Conservation (phyloP, 371 early-diverging fungal species). For the Gilbertella persicaria region DNA sequence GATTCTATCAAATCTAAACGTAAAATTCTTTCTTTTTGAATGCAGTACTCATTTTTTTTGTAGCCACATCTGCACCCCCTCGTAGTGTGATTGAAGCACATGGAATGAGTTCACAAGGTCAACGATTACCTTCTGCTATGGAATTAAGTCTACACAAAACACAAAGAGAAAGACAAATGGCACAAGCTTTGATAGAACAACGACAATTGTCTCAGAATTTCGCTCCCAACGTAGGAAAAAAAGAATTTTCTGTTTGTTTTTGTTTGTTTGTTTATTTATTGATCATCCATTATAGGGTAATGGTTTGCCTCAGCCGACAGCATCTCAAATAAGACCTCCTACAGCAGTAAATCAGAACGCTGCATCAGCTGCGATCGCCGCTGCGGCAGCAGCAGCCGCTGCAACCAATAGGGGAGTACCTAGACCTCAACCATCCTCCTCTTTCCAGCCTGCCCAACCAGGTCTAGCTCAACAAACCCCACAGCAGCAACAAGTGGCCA, state of each 20-base stretch:
- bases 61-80: constrained; percentile 26
- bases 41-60: not conserved
- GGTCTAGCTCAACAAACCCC: constrained; percentile 31
- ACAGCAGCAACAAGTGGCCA: constrained; percentile 3
- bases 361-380: constrained; percentile 28
- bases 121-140: constrained; percentile 64
- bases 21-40: not conserved
- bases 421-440: constrained; percentile 10
- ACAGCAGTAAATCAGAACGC: constrained; percentile 23
- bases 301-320: constrained; percentile 26
- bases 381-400: constrained; percentile 39
- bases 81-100: constrained; percentile 49
- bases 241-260: not conserved
- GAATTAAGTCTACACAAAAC: constrained; percentile 74
- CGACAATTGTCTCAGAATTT: constrained; percentile 52
- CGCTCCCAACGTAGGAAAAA: constrained; percentile 27
- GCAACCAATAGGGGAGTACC: constrained; percentile 17
- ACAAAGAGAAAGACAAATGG: constrained; percentile 72
- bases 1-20: constrained; percentile 13
- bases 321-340: constrained; percentile 26
- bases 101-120: constrained; percentile 47
- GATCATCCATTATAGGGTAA: constrained; percentile 22
- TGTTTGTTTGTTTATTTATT: constrained; percentile 1
- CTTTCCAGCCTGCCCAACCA: not conserved
- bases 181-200: constrained; percentile 69